Base-by-base conservation (phyloP, 306 rosid genomes). In the Cicer cuneatum region DNA sequence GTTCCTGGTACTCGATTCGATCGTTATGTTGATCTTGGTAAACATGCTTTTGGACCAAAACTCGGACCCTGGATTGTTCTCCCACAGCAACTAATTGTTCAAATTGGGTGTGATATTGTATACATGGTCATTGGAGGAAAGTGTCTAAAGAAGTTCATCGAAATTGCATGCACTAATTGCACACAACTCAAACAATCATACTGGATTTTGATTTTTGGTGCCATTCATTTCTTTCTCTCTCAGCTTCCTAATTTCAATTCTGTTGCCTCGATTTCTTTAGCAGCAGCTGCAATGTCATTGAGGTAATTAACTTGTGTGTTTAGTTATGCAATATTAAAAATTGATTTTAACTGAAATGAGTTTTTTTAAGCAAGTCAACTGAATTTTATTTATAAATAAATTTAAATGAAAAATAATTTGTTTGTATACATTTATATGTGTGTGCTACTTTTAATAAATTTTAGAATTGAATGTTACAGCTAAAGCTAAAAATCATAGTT, bases 231-330 rank as follows among this genome's bases (percentile, higher is more conserved):
- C 82, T 87, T 93, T 74, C 93, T 93, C 19, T 93, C 97, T 72
- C 97, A 91, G 88, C 97, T 93, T 71, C 98, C 98, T 11, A 89
- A 93, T 71, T 93, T 93, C 81, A 89, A 93, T 54, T 91, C 98
- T 41, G 98, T 93, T 43, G 96, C 98, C 1, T 92, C 89, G 3
- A 91, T 93, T 82, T 93, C 98, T 3, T 81, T 93, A n/a, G 98
- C 94, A 14, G 98, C 98, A 13, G 98, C 98, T 53, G 66, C 91
- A 40, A 91, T 93, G 98, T 91, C 98, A 10, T 83, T 93, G 7
- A 84, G 98, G 98, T 62, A n/a, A 46, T 10, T 10, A 29, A 4
- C 5, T 29, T 29, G 35, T 29, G 35, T 29, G 35, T 29, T 29
- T 29, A 29, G 5, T 29, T 3, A 29, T 29, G 0, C 35, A 29